These are phyloP conservation scores for Gigaspora rosea DNA, from an alignment of 192 early-diverging fungal species.

Conservation along the genomic window DNA sequence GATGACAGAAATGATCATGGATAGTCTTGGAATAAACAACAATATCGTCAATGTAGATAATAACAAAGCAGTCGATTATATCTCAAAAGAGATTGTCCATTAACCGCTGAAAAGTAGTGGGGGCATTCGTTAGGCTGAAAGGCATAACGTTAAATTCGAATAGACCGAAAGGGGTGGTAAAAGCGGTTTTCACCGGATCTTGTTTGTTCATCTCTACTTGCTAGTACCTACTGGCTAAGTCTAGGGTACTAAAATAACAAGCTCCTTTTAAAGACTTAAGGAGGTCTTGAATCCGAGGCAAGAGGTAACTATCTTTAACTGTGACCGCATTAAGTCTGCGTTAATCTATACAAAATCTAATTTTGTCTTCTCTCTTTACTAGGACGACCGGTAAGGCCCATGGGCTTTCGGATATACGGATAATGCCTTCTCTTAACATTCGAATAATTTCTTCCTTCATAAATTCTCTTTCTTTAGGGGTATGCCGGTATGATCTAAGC, in stretches of 20 bases:
- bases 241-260: no score
- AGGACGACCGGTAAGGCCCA: conserved; percentile 42
- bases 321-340: conserved; percentile 51
- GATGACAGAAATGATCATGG: not conserved
- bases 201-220: conserved; percentile 38
- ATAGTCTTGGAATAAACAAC: not conserved
- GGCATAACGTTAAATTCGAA: conserved; percentile 39
- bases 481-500: not conserved
- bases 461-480: not conserved
- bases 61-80: not conserved
- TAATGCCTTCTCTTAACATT: conserved; percentile 45
- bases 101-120: not conserved
- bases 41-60: not conserved
- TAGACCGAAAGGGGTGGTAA: conserved; percentile 26
- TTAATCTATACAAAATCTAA: conserved; percentile 50
- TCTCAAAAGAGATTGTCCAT: no score
- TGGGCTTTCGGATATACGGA: conserved; percentile 40
- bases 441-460: conserved; percentile 30
- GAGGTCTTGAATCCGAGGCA: no score
- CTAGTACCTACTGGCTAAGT: no score
- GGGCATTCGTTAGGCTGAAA: conserved; percentile 32
- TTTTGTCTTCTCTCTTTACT: conserved; percentile 15
- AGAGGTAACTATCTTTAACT: no score
- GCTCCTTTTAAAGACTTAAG: no score
- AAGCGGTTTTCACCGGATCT: conserved; percentile 20